Evolutionary conservation across 2,329 filamentous ascomycete genomes (phyloP).

Genomic region (Claviceps arundinis): DNA sequence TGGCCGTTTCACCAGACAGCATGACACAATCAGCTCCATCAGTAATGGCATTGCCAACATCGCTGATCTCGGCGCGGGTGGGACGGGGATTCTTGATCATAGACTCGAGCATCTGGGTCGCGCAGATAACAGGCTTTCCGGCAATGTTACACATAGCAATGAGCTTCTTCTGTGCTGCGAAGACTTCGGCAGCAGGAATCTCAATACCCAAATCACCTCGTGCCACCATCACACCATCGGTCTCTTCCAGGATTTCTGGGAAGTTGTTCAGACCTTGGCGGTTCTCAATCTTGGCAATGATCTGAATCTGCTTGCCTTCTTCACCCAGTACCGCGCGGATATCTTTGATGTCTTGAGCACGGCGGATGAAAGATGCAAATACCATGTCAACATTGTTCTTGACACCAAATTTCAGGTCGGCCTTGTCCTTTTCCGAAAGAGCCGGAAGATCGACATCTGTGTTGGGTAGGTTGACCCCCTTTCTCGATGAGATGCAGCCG

Average conservation of each 20-base stretch:
- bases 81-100: constrained; percentile 99
- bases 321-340: constrained; percentile 86
- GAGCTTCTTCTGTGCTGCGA: constrained; percentile 99
- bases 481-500: constrained; percentile 95
- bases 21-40: constrained; percentile 99
- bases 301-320: constrained; percentile 92
- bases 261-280: constrained; percentile 99
- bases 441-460: constrained; percentile 97
- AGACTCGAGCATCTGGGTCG: constrained; percentile 98
- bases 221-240: constrained; percentile 98
- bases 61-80: constrained; percentile 94
- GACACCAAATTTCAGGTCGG: constrained; percentile 85
- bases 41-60: constrained; percentile 94
- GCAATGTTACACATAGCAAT: constrained; percentile 99
- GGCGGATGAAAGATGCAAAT: constrained; percentile 96
- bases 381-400: constrained; percentile 99
- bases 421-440: constrained; percentile 95
- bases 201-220: constrained; percentile 94
- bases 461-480: constrained; percentile 98
- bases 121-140: constrained; percentile 97
- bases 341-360: constrained; percentile 79
- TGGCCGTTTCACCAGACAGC: constrained; percentile 98
- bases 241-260: constrained; percentile 86
- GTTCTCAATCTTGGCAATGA: constrained; percentile 99
- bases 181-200: constrained; percentile 96